Conservation (phyloP, 2,329 filamentous ascomycete genomes). For the Pyrenophora tritici-repentis region DNA sequence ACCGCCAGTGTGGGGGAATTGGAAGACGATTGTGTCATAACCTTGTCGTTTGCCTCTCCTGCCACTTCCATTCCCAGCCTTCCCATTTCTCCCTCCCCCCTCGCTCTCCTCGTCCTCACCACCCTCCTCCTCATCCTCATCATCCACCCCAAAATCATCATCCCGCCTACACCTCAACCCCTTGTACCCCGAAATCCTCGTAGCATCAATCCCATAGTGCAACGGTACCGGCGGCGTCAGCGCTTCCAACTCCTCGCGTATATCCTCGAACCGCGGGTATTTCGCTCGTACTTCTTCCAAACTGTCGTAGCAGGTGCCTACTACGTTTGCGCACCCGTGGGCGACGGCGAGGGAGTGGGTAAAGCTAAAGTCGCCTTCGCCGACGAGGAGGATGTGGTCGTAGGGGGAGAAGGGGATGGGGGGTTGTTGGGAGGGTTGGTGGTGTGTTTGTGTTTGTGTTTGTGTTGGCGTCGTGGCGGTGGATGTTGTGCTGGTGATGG, state of each 20-base stretch:
- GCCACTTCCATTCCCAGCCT: no score
- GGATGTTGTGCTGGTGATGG: constrained; percentile 7
- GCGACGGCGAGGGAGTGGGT: constrained; percentile 67
- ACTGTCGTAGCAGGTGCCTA: constrained; percentile 71
- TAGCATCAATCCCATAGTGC: constrained; percentile 68
- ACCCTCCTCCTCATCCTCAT: constrained; percentile 29
- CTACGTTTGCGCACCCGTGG: constrained; percentile 69
- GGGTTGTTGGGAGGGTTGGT: constrained; percentile 3
- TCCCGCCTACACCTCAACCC: constrained; percentile 26
- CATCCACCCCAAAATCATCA: constrained; percentile 23
- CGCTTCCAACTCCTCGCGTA: constrained; percentile 22
- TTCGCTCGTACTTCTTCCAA: constrained; percentile 58
- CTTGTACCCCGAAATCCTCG: constrained; percentile 52
- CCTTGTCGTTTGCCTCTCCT: constrained; percentile 22
- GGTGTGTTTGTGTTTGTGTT: constrained; percentile 5
- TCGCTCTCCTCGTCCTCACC: constrained; percentile 18
- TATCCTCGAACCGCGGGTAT: constrained; percentile 55
- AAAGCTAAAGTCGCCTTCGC: constrained; percentile 82
- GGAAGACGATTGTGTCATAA: constrained; percentile 86
- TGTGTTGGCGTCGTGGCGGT: constrained; percentile 14
- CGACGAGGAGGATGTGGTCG: constrained; percentile 74
- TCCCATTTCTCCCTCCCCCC: no score
- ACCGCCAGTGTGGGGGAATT: constrained; percentile 95
- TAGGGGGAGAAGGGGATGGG: constrained; percentile 68
- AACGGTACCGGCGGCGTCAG: constrained; percentile 45